Percentiles rank a stretch among this genome's conserved stretches.
Evolutionary conservation across 2,329 filamentous ascomycete genomes (phyloP).

Genomic region (Trichoderma lentiforme): DNA sequence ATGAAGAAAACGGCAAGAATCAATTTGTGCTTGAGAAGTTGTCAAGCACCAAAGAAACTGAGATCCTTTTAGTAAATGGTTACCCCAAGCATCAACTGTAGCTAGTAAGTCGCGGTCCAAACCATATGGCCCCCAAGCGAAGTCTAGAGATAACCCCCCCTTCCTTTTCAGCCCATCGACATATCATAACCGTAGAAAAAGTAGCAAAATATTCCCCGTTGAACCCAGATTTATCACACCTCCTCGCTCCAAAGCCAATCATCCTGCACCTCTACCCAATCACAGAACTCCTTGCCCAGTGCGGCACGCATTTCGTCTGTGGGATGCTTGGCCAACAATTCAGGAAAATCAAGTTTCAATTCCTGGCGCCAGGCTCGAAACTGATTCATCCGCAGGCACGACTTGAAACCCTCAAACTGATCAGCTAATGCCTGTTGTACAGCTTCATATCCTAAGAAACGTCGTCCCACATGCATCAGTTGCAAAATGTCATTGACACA

Average conservation of each 20-base stretch:
- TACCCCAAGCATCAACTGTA: background rate
- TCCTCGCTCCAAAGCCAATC: background rate
- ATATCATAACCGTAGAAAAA: background rate
- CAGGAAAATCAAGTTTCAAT: background rate
- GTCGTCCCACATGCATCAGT: too few relatives aligned
- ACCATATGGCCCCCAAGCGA: background rate
- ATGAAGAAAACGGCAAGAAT: background rate
- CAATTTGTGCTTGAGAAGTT: background rate
- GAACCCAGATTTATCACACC: background rate
- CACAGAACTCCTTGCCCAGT: background rate
- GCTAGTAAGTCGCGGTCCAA: background rate
- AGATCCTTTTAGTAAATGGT: background rate
- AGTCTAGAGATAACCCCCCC: background rate
- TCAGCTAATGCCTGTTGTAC: background rate
- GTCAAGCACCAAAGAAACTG: background rate
- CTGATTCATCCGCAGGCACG: background rate
- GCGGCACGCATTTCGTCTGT: background rate
- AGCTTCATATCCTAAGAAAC: too few relatives aligned
- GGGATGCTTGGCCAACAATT: background rate
- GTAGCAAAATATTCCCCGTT: background rate
- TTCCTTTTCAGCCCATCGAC: background rate
- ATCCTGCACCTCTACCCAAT: background rate
- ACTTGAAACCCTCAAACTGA: background rate
- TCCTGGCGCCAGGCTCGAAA: background rate
- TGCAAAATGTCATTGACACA: too few relatives aligned